Evolutionary conservation across 2,329 filamentous ascomycete species (phyloP), one percentile per base, ranked within the genome.

Genomic region (Pleomassaria siparia): DNA sequence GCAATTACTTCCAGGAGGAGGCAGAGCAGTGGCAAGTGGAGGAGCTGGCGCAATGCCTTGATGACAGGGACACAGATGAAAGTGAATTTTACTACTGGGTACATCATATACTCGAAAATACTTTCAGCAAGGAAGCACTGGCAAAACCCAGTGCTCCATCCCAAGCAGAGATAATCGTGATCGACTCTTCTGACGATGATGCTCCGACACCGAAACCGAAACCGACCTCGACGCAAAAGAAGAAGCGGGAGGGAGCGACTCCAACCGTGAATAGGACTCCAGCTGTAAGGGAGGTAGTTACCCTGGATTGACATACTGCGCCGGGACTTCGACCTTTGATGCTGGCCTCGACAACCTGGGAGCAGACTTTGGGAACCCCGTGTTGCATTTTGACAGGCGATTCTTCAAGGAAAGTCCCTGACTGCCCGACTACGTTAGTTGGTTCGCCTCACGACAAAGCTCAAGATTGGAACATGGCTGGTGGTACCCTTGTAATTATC

Each of bases 221-320:
- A n/a, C 26, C 16, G 20, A n/a, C 28, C 9, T 16, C 11, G 15
- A n/a, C 26, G 13, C 10, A 26, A 11, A n/a, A 12, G 28, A 32
- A 15, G 57, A 37, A 21, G 8, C 20, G 20, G 16, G 4, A 81
- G 76, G 8, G 77, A 74, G 40, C 9, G 10, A 20, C 4, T 7
- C 32, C 7, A 15, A 6, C 30, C 15, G 30, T 10, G 9, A 33
- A 33, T 6, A 33, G 6, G 30, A 33, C n/a, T 11, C 30, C 30
- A 35, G 15, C 32, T 13, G 7, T 16, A 6, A 35, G n/a, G 16
- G 20, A 35, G n/a, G 6, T 30, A 5, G 13, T 30, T 30, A 13
- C 12, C 15, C 8, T 30, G 13, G 29, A 30, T 30, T 30, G 29
- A 30, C n/a, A n/a, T n/a, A 30, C 6, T n/a, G 12, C 12, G 15